Evolutionary conservation across 2,329 filamentous ascomycete genomes (phyloP).

Genomic region (Cercospora sp.): DNA sequence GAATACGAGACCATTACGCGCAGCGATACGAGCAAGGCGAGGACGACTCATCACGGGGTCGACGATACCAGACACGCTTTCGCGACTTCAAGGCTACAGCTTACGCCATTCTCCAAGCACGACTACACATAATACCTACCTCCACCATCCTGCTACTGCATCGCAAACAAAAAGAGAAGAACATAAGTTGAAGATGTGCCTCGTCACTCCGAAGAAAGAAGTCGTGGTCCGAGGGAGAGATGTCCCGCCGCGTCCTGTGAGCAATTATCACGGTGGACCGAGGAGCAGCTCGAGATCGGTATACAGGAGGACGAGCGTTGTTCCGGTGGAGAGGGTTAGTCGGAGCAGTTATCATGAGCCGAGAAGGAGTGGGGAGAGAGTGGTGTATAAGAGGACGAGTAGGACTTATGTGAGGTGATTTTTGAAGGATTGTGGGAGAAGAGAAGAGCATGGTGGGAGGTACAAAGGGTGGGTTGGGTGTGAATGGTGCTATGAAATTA

Average conservation of each 20-base stretch:
- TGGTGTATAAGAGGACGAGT: slow-evolving; percentile 31
- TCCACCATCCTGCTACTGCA: neutral
- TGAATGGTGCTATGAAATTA: neutral
- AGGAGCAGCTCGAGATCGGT: slow-evolving; percentile 19
- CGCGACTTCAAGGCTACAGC: too few species aligned
- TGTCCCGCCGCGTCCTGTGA: slow-evolving; percentile 36
- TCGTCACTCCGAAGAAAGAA: slow-evolving; percentile 33
- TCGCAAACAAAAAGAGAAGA: neutral
- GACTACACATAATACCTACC: neutral
- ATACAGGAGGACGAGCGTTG: slow-evolving; percentile 27
- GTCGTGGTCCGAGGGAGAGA: slow-evolving; percentile 27
- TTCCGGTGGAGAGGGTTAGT: slow-evolving; percentile 30
- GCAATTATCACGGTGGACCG: slow-evolving; percentile 36
- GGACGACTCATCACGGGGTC: too few species aligned
- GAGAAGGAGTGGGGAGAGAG: slow-evolving; percentile 23
- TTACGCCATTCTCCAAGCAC: neutral
- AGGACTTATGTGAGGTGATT: slow-evolving; percentile 32
- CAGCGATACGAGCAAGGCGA: neutral
- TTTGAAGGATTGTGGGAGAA: neutral
- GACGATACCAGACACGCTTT: neutral
- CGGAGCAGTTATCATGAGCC: slow-evolving; percentile 26
- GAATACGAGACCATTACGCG: neutral
- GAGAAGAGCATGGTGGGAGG: too few species aligned
- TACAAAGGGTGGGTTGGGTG: neutral
- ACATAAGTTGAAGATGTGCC: slow-evolving; percentile 30